A percentile compares a stretch with the other conserved stretches of the same genome.
These are phyloP conservation scores for Termitomyces sp. DNA, from an alignment of 768 basidiomycete species.

Conservation along the genomic window DNA sequence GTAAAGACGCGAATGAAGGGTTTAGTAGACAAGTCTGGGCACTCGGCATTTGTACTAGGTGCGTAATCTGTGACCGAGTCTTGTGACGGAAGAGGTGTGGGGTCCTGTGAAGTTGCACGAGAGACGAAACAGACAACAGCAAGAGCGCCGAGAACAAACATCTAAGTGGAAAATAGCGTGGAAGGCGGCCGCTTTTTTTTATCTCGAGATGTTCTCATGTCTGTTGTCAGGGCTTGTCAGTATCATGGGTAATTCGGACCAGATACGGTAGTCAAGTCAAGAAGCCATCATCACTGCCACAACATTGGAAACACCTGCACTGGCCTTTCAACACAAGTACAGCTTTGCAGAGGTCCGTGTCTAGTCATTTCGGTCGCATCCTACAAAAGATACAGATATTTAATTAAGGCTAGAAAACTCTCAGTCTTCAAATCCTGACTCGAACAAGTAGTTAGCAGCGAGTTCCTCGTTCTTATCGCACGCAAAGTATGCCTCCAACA, in stretches of 20 bases:
- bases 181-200: neutral
- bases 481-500: conserved; percentile 87
- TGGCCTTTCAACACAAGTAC: neutral
- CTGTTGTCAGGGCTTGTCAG: neutral
- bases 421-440: conserved; percentile 53
- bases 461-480: conserved; percentile 97
- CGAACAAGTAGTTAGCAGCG: conserved; percentile 92
- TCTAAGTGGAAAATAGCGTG: neutral
- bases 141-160: conserved; percentile 3
- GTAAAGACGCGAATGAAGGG: conserved; percentile 47
- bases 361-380: neutral
- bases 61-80: conserved; percentile 43
- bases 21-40: conserved; percentile 41
- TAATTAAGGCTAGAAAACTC: neutral
- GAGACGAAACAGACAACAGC: conserved; percentile 9
- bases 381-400: neutral
- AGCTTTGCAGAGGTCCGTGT: neutral
- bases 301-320: neutral
- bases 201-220: neutral
- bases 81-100: conserved; percentile 16
- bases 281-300: neutral
- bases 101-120: conserved; percentile 9
- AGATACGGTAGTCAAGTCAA: neutral
- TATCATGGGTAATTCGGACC: neutral
- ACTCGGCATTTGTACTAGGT: conserved; percentile 39